Evolutionary conservation across 352 stramenopile genomes (phyloP).

Genomic region (Thalassiosira ordinaria): DNA sequence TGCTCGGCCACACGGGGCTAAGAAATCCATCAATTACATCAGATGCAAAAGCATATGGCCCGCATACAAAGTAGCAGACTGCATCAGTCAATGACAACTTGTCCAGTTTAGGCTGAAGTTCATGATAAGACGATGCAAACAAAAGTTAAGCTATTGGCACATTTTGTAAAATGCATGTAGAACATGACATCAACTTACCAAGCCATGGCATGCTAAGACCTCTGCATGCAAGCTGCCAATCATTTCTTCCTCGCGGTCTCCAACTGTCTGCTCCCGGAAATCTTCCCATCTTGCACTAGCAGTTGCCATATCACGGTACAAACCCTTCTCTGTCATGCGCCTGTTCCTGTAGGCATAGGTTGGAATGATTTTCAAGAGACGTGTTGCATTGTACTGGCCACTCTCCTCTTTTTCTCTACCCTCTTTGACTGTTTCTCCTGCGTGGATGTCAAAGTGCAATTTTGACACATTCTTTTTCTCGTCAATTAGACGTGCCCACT

Average conservation of each 20-base stretch:
- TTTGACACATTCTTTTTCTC: conserved; percentile 41
- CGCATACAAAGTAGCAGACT: conserved; percentile 52
- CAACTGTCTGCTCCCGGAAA: conserved; percentile 15
- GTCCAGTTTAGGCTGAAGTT: conserved; percentile 44
- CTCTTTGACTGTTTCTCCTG: background rate
- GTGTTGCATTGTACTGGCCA: conserved; percentile 31
- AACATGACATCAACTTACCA: conserved; percentile 51
- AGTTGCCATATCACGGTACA: conserved; percentile 43
- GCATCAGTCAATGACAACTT: conserved; percentile 47
- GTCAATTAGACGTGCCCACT: conserved; percentile 47
- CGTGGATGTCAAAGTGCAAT: conserved; percentile 35
- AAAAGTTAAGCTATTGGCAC: no score
- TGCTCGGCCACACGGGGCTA: conserved; percentile 70
- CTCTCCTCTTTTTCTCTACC: conserved; percentile 6
- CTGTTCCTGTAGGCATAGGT: conserved; percentile 74
- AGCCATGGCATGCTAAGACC: conserved; percentile 71
- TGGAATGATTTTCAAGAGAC: conserved; percentile 58
- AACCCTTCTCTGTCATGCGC: conserved; percentile 55
- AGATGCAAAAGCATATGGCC: conserved; percentile 74
- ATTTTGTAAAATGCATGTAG: no score
- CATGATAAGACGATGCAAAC: no score
- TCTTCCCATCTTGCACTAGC: conserved; percentile 44
- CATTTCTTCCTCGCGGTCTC: conserved; percentile 38
- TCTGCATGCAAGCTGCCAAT: conserved; percentile 74
- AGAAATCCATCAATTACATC: conserved; percentile 70